Percentiles rank a stretch among this genome's conserved stretches.
Conservation (phyloP, 306 rosid species). For the Bauhinia variegata region DNA sequence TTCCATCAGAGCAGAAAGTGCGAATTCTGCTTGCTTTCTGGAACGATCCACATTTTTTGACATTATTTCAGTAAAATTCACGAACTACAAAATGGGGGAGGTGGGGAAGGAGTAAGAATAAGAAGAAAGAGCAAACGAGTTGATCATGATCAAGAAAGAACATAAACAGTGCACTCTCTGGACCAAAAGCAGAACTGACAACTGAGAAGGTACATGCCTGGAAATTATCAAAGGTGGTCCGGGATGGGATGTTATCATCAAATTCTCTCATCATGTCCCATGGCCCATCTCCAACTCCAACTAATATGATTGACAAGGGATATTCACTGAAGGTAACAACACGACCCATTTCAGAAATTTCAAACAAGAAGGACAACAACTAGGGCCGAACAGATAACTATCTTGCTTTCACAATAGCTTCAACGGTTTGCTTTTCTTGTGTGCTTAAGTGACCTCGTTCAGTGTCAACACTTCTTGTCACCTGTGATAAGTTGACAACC, state of each 20-base stretch:
- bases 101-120: too few species aligned
- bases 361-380: background rate
- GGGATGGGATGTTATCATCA: conserved; percentile 91
- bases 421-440: conserved; percentile 89
- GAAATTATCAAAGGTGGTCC: conserved; percentile 92
- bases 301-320: conserved; percentile 85
- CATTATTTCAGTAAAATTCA: conserved; percentile 93
- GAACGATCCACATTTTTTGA: conserved; percentile 69
- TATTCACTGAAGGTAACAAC: conserved; percentile 60
- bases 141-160: conserved; percentile 12
- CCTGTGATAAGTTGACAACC: conserved; percentile 51
- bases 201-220: conserved; percentile 59
- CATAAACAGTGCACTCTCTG: background rate
- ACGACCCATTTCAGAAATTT: conserved; percentile 11
- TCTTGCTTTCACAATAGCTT: conserved; percentile 96
- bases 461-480: conserved; percentile 90
- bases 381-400: conserved; percentile 33
- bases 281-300: conserved; percentile 99
- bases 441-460: conserved; percentile 77
- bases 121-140: conserved; percentile 9
- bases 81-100: conserved; percentile 64
- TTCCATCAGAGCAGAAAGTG: conserved; percentile 89
- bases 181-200: conserved; percentile 17
- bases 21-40: conserved; percentile 86
- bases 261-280: conserved; percentile 98